Conservation (phyloP, 169 alveolate species). For the Fabrea salina region DNA sequence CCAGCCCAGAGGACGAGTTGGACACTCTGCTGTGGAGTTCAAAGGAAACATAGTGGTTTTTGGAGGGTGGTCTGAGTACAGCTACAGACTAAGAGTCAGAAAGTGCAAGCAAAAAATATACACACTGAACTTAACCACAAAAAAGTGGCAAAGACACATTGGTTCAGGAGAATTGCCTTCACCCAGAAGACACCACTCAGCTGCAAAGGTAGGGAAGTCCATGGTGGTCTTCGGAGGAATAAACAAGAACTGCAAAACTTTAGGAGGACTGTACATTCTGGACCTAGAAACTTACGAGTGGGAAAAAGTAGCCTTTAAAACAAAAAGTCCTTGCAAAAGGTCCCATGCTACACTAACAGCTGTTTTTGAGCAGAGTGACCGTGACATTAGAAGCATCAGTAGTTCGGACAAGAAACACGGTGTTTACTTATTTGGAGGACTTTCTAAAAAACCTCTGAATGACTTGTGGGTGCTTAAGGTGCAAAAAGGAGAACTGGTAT, state of each 20-base stretch:
- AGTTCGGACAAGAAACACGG: too few species aligned
- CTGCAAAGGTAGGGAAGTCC: background rate
- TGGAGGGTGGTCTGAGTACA: conserved; percentile 4
- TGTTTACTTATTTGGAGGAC: too few species aligned
- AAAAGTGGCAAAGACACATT: conserved; percentile 14
- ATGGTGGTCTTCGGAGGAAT: conserved; percentile 29
- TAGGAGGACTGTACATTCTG: background rate
- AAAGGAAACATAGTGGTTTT: background rate
- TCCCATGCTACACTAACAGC: conserved; percentile 7
- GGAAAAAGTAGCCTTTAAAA: background rate
- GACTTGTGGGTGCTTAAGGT: background rate
- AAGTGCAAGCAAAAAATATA: conserved; percentile 8
- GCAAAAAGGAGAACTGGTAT: background rate
- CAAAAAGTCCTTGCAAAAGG: conserved; percentile 1
- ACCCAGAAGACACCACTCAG: conserved; percentile 7
- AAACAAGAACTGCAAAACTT: background rate
- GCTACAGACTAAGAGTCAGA: conserved; percentile 2
- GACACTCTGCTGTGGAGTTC: background rate
- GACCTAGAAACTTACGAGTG: conserved; percentile 12
- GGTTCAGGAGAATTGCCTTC: background rate
- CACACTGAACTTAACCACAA: background rate
- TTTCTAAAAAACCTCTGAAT: too few species aligned
- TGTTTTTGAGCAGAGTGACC: background rate
- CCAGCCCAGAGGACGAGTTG: conserved; percentile 21
- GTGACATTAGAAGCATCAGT: too few species aligned